Percentiles rank a stretch among this genome's conserved stretches.
phyloP scores from a whole-genome alignment of 768 basidiomycete genomes.

The Tylopilus vinaceipallidus region DNA sequence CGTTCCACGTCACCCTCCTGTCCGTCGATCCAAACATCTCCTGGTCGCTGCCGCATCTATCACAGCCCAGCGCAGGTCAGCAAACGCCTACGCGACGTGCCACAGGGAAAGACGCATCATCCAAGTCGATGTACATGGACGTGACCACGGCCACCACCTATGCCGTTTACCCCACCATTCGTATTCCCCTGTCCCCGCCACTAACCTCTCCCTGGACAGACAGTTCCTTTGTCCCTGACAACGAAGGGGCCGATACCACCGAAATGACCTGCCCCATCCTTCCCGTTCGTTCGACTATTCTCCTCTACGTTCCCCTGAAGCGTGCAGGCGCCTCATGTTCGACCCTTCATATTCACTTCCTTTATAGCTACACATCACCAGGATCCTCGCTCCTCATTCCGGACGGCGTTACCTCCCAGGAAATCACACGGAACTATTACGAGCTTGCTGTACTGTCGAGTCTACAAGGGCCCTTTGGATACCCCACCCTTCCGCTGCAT shows the following conservation, averaged over 20 bases:
- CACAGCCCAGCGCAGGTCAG: slow-evolving; percentile 20
- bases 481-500: slow-evolving; percentile 67
- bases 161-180: slow-evolving; percentile 42
- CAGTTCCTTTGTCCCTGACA: slow-evolving; percentile 34
- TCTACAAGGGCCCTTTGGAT: slow-evolving; percentile 41
- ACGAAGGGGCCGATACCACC: slow-evolving; percentile 19
- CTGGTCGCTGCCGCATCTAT: slow-evolving; percentile 52
- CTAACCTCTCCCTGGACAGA: slow-evolving; percentile 28
- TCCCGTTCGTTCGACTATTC: slow-evolving; percentile 55
- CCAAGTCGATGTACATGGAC: slow-evolving; percentile 34
- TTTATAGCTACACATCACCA: slow-evolving; percentile 47
- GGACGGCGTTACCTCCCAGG: slow-evolving; percentile 39
- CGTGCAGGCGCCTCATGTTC: slow-evolving; percentile 40
- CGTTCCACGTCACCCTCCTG: slow-evolving; percentile 58
- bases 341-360: slow-evolving; percentile 59
- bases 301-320: slow-evolving; percentile 53
- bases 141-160: slow-evolving; percentile 44
- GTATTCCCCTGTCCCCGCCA: slow-evolving; percentile 42
- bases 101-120: slow-evolving; percentile 29
- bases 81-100: slow-evolving; percentile 28
- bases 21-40: slow-evolving; percentile 58
- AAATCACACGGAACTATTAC: slow-evolving; percentile 67
- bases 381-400: slow-evolving; percentile 36
- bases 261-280: slow-evolving; percentile 42
- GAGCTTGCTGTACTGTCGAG: slow-evolving; percentile 63